Conservation (phyloP, 176 grass and related monocot species). For the Chloris gayana region DNA sequence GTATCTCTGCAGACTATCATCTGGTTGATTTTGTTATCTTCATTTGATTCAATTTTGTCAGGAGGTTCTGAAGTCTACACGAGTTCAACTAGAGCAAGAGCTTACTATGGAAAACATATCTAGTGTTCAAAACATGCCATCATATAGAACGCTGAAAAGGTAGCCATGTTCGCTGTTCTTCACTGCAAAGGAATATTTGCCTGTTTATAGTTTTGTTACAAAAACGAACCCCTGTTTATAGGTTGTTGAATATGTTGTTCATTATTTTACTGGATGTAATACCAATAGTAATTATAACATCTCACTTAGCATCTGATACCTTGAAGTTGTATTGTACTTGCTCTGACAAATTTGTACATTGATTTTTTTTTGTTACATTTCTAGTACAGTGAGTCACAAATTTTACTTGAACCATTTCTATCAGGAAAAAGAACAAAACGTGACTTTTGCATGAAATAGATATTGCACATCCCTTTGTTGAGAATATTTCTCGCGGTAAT, state of each 20-base stretch:
- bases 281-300: constrained; percentile 6
- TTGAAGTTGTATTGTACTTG: too few species aligned
- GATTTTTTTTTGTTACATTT: too few species aligned
- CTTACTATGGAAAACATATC: constrained; percentile 49
- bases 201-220: too few species aligned
- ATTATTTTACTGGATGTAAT: constrained; percentile 41
- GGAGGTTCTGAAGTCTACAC: constrained; percentile 76
- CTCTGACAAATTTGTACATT: too few species aligned
- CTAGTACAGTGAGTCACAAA: too few species aligned
- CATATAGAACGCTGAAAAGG: constrained; percentile 61
- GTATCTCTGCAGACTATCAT: constrained; percentile 12
- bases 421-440: too few species aligned
- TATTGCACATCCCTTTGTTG: too few species aligned
- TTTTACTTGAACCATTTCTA: too few species aligned
- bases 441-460: too few species aligned
- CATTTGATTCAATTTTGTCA: constrained; percentile 46
- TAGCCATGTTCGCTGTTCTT: constrained; percentile 33
- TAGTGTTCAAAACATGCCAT: constrained; percentile 56
- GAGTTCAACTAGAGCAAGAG: constrained; percentile 73
- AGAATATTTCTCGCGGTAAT: too few species aligned
- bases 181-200: background rate
- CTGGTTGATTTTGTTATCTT: constrained; percentile 7
- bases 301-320: background rate
- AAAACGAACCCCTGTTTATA: constrained; percentile 25
- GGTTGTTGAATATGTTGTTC: background rate